A percentile compares a stretch with the other conserved stretches of the same genome.
Conservation (phyloP, 2,329 filamentous ascomycete species). For the Lasiodiplodia sp. region DNA sequence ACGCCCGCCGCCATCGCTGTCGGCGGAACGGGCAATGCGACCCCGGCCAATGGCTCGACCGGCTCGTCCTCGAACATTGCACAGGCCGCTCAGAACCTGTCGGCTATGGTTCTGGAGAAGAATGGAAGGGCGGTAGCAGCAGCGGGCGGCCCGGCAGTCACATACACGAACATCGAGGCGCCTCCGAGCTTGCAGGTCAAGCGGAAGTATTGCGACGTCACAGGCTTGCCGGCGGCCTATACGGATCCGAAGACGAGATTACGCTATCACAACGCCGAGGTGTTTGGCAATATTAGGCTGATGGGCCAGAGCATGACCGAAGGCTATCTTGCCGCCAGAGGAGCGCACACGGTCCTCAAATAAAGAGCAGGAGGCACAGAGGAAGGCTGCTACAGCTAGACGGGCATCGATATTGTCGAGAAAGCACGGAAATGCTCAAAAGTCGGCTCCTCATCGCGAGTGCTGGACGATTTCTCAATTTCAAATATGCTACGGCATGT, state of each 20-base stretch:
- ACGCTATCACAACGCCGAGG: constrained; percentile 90
- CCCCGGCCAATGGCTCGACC: constrained; percentile 68
- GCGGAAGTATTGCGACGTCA: constrained; percentile 95
- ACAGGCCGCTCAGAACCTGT: constrained; percentile 86
- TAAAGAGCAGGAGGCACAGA: constrained; percentile 53
- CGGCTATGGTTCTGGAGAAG: constrained; percentile 88
- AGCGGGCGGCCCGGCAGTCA: constrained; percentile 67
- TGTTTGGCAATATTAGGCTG: constrained; percentile 82
- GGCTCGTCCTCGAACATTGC: constrained; percentile 72
- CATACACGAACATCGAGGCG: constrained; percentile 96
- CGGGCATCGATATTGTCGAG: neutral
- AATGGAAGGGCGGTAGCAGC: constrained; percentile 51
- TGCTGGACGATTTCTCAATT: neutral
- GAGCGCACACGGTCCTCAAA: constrained; percentile 92
- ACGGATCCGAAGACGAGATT: constrained; percentile 93
- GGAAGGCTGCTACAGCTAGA: neutral
- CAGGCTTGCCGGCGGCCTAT: constrained; percentile 89
- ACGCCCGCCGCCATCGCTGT: constrained; percentile 60
- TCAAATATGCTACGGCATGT: constrained; percentile 60
- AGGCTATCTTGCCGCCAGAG: constrained; percentile 86
- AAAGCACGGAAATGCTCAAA: neutral
- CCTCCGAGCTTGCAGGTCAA: constrained; percentile 82
- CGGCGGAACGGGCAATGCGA: constrained; percentile 38
- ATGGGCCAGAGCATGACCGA: constrained; percentile 85
- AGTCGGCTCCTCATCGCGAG: neutral